Evolutionary conservation across 2,329 filamentous ascomycete species (phyloP).

Genomic region (Corynespora cassiicola): DNA sequence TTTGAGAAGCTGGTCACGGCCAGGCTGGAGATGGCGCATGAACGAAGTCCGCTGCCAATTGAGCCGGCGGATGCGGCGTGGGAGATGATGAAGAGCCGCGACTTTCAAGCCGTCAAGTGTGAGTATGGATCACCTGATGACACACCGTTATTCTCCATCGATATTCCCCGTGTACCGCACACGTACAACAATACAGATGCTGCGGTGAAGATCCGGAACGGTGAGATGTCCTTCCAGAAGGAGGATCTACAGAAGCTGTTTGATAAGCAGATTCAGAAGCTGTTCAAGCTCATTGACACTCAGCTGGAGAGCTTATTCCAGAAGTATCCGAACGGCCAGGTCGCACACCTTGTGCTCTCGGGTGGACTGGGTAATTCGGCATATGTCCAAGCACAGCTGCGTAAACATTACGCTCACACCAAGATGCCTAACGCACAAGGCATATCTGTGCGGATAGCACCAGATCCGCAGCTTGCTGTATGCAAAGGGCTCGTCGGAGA

Average conservation of each 20-base stretch:
- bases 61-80: constrained; percentile 44
- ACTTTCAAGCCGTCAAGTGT: constrained; percentile 51
- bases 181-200: constrained; percentile 39
- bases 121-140: constrained; percentile 47
- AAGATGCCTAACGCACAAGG: constrained; percentile 27
- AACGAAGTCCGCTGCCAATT: constrained; percentile 28
- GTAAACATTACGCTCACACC: constrained; percentile 38
- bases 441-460: constrained; percentile 42
- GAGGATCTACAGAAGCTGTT: constrained; percentile 42
- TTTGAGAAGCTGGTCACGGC: constrained; percentile 44
- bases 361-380: constrained; percentile 52
- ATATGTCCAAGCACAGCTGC: constrained; percentile 48
- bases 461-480: constrained; percentile 63
- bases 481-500: constrained; percentile 61
- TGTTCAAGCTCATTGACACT: constrained; percentile 43
- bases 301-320: constrained; percentile 38
- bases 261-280: constrained; percentile 43
- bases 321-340: constrained; percentile 34
- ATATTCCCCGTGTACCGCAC: constrained; percentile 39
- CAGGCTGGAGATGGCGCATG: constrained; percentile 38
- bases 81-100: constrained; percentile 49
- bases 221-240: constrained; percentile 41
- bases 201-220: constrained; percentile 36
- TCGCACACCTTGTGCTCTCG: constrained; percentile 48
- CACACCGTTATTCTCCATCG: constrained; percentile 43